phyloP scores from a whole-genome alignment of 1,284 basidiomycete species.

The Boletus mariae region DNA sequence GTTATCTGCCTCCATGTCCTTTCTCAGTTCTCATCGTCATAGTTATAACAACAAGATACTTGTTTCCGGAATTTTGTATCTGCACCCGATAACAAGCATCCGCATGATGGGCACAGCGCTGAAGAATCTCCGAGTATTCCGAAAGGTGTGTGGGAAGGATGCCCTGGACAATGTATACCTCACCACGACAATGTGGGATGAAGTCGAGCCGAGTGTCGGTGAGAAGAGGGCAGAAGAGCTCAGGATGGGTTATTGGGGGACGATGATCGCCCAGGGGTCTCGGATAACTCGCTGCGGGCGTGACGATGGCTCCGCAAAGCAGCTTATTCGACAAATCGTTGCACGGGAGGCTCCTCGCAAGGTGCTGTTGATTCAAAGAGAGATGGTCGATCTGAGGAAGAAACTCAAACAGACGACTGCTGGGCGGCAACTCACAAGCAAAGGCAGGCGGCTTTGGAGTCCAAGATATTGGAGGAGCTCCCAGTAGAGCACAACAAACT shows the following conservation, averaged over 20 bases:
- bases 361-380: conserved; percentile 5
- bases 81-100: conserved; percentile 47
- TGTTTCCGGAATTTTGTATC: conserved; percentile 44
- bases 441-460: not conserved
- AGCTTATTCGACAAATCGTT: not conserved
- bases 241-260: conserved; percentile 4
- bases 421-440: conserved; percentile 2
- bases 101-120: conserved; percentile 41
- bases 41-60: conserved; percentile 33
- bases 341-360: not conserved
- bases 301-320: conserved; percentile 7
- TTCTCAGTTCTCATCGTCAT: not conserved
- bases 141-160: conserved; percentile 6
- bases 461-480: not conserved
- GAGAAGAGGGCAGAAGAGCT: conserved; percentile 9
- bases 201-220: conserved; percentile 6
- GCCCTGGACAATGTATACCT: conserved; percentile 6
- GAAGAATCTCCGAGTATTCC: conserved; percentile 34
- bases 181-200: conserved; percentile 22
- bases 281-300: not conserved
- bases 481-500: too few species aligned
- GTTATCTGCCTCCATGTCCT: too few species aligned
- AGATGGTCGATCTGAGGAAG: conserved; percentile 8
- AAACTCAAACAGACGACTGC: conserved; percentile 7
- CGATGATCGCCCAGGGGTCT: conserved; percentile 10